Evolutionary conservation across 306 rosid species (phyloP).

Genomic region (Sicyos edulis): DNA sequence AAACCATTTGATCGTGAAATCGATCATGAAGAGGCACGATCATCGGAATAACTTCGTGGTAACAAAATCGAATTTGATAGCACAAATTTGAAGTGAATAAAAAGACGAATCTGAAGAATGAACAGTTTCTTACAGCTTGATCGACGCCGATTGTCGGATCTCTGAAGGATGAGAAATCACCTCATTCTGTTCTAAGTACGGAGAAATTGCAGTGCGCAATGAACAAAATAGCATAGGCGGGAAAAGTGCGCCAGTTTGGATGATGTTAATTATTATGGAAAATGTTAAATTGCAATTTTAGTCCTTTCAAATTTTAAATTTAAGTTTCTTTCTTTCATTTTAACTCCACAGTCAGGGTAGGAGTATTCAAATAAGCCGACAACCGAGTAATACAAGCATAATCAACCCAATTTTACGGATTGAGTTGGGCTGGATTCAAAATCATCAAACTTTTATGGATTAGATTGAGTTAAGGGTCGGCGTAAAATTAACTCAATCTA

Average conservation of each 20-base stretch:
- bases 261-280: background rate
- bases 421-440: no score
- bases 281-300: no score
- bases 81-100: background rate
- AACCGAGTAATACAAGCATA: no score
- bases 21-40: background rate
- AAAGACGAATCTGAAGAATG: background rate
- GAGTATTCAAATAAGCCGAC: no score
- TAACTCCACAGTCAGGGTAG: no score
- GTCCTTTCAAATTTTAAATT: no score
- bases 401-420: no score
- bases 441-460: no score
- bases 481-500: no score
- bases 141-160: background rate
- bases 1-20: background rate
- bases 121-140: background rate
- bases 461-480: no score
- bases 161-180: background rate
- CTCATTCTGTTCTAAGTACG: background rate
- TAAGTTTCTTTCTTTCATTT: no score
- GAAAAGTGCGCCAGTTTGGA: conserved; percentile 16
- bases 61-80: background rate
- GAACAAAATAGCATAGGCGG: background rate
- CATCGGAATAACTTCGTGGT: background rate
- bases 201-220: background rate